Base-by-base conservation (phyloP, 1,284 basidiomycete genomes). In the Mycosarcoma maydis region DNA sequence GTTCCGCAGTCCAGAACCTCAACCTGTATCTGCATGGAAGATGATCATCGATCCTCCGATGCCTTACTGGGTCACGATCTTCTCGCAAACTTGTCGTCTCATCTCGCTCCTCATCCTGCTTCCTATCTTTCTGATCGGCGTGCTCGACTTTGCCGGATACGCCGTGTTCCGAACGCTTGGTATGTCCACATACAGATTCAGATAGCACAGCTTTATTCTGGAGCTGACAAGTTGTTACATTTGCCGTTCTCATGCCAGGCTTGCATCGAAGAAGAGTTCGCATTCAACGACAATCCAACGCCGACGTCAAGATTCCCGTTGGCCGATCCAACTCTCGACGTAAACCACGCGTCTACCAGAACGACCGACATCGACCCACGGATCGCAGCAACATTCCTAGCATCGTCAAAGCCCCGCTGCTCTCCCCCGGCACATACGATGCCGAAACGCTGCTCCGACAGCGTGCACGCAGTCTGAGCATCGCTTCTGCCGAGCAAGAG, bases 131-230 rank as follows among this genome's bases (percentile, higher is more conserved):
- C 5, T 75, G 33, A 52, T 76, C n/a, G 59, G 53, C 11, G 20
- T 71, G 1, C 33, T 73, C 16, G 76, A 78, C 49, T 76, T 78
- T 56, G 76, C 76, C 30, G 74, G 75, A 5, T 78, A 78, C 34
- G 75, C 75, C 8, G 73, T 78, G 8, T 73, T 78, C 39, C 57
- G 76, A 29, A 76, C 75, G 23, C 65, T 78, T 13, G 76, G 75
- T 75, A 51, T 40, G 74, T 45, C 26, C n/a, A n/a, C n/a, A n/a
- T n/a, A n/a, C n/a, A n/a, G n/a, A n/a, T n/a, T n/a, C n/a, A n/a
- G n/a, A n/a, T n/a, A n/a, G n/a, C n/a, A n/a, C n/a, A n/a, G n/a
- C n/a, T n/a, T n/a, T n/a, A n/a, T 26, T 74, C 44, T 24, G 11
- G 10, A 9, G 23, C 27, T 29, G 27, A 29, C 27, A 6, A 19